These are phyloP conservation scores for Firmiana major DNA, from an alignment of 345 rosid genomes.

Conservation along the genomic window DNA sequence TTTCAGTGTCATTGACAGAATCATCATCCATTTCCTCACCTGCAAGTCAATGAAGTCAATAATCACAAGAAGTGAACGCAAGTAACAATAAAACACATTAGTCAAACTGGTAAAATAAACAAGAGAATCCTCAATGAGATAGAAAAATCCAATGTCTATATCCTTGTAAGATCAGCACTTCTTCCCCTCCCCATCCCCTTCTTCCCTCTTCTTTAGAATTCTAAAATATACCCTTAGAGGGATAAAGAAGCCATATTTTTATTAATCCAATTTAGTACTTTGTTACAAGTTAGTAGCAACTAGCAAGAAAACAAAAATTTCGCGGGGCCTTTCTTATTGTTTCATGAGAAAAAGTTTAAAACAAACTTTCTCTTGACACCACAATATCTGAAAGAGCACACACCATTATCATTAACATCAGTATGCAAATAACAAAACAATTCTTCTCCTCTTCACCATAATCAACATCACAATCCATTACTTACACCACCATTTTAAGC, in stretches of 20 bases:
- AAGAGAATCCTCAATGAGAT: background rate
- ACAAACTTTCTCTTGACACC: background rate
- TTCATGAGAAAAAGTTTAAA: background rate
- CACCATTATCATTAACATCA: background rate
- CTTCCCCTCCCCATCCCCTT: no score
- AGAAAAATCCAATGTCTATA: background rate
- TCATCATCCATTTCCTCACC: constrained; percentile 4
- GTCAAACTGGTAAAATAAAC: background rate
- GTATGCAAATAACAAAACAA: background rate
- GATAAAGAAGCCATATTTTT: background rate
- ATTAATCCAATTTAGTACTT: background rate
- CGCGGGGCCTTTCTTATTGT: background rate
- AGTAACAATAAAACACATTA: background rate
- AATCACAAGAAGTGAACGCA: background rate
- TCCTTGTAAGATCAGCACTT: background rate
- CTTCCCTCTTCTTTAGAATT: background rate
- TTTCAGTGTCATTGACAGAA: background rate
- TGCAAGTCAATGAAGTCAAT: background rate
- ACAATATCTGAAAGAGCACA: background rate
- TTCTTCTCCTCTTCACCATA: background rate
- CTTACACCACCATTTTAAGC: background rate
- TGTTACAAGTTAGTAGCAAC: background rate
- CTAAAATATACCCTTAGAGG: background rate
- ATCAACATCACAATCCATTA: background rate
- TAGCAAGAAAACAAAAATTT: background rate